These are phyloP conservation scores for Nannizzia gypsea DNA, from an alignment of 2,329 filamentous ascomycete species.

Conservation along the genomic window DNA sequence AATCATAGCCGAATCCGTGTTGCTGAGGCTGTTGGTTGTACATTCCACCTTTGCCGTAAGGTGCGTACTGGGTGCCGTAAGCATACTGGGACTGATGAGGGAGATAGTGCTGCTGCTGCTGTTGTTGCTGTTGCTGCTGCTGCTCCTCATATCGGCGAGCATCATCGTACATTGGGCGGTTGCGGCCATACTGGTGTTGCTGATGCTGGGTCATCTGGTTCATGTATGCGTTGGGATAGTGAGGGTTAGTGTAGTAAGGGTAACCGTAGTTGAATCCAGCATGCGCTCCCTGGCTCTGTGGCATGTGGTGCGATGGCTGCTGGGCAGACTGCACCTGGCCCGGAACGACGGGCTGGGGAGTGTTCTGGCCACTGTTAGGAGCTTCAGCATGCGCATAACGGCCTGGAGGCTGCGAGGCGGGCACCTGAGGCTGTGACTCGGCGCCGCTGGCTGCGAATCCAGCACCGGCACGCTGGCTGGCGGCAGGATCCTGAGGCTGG, in stretches of 20 bases:
- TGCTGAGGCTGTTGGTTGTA: conserved; percentile 51
- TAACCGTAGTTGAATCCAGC: conserved; percentile 49
- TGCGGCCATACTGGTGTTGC: conserved; percentile 35
- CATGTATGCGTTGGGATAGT: conserved; percentile 50
- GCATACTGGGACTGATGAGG: conserved; percentile 43
- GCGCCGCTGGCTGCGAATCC: conserved; percentile 55
- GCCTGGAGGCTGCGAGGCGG: conserved; percentile 64
- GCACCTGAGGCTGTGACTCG: conserved; percentile 47
- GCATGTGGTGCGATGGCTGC: conserved; percentile 42
- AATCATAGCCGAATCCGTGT: conserved; percentile 52
- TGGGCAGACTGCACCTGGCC: conserved; percentile 44
- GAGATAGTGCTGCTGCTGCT: conserved; percentile 27
- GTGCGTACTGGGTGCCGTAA: conserved; percentile 40
- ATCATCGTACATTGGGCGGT: conserved; percentile 41
- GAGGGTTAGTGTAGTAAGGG: conserved; percentile 49
- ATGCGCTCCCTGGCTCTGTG: conserved; percentile 41
- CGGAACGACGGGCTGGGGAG: conserved; percentile 64
- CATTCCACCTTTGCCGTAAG: conserved; percentile 48
- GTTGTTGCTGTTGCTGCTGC: background rate
- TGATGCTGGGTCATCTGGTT: conserved; percentile 37
- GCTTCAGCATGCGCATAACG: conserved; percentile 53
- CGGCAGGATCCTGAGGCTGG: conserved; percentile 60
- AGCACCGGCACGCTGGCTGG: conserved; percentile 58
- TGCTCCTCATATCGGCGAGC: conserved; percentile 37
- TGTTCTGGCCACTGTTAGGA: conserved; percentile 80